Evolutionary conservation across 2,329 filamentous ascomycete species (phyloP).

Genomic region (Colletotrichum paranaense): DNA sequence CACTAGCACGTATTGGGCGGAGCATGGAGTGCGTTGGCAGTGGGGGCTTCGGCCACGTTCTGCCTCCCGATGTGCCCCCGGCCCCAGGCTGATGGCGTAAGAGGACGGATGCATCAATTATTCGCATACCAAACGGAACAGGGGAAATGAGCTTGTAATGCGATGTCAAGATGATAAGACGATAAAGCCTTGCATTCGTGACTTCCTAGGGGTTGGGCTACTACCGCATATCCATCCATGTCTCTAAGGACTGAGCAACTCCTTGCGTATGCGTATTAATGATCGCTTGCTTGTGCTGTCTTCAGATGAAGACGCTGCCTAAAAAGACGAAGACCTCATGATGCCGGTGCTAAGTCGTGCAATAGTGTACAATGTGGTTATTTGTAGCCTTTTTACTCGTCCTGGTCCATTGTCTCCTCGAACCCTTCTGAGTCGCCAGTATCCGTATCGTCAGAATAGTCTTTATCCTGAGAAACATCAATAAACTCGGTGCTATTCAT

Average conservation of each 20-base stretch:
- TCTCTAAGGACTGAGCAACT: neutral
- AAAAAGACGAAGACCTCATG: neutral
- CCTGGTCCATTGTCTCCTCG: conserved; percentile 33
- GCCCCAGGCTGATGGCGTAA: conserved; percentile 8
- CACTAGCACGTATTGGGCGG: conserved; percentile 26
- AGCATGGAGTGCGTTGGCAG: conserved; percentile 26
- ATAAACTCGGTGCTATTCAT: conserved; percentile 17
- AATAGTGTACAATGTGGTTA: neutral
- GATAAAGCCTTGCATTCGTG: neutral
- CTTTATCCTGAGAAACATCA: conserved; percentile 14
- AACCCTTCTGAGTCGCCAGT: conserved; percentile 32
- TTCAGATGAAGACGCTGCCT: neutral
- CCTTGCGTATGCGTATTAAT: neutral
- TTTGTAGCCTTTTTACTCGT: neutral
- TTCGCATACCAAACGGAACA: no score
- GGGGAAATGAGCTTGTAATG: conserved; percentile 13
- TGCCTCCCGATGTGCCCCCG: neutral
- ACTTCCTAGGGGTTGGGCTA: neutral
- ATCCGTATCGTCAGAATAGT: conserved; percentile 14
- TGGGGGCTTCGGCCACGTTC: conserved; percentile 11
- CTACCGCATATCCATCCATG: neutral
- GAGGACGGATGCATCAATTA: neutral
- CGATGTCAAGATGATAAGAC: neutral
- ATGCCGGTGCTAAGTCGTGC: neutral
- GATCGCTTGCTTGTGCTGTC: conserved; percentile 2